A percentile compares a stretch with the other conserved stretches of the same genome.
phyloP scores from a whole-genome alignment of 2,329 filamentous ascomycete genomes.

The Colletotrichum gloeosporioides region DNA sequence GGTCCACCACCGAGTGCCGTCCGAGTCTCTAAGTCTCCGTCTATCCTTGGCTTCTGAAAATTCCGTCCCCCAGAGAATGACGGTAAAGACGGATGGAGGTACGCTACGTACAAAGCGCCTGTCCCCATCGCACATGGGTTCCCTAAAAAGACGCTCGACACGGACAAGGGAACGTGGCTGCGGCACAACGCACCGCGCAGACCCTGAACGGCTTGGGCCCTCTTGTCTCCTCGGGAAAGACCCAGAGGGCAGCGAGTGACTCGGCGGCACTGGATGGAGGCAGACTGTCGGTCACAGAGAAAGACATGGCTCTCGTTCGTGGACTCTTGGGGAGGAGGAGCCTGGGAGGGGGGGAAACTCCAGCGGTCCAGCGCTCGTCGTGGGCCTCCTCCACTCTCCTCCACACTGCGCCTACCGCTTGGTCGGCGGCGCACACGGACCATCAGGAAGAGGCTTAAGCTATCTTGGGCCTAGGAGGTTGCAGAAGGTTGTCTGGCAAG shows the following conservation, averaged over 20 bases:
- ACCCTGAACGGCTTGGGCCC: neutral
- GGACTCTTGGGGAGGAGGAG: neutral
- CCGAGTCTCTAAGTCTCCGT: neutral
- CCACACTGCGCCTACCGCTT: neutral
- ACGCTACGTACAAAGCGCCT: neutral
- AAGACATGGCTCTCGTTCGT: neutral
- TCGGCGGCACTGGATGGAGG: neutral
- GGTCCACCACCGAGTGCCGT: neutral
- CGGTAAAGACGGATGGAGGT: neutral
- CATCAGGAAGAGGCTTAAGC: neutral
- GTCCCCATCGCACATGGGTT: neutral
- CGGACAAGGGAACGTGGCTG: neutral
- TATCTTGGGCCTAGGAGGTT: neutral
- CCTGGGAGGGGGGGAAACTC: neutral
- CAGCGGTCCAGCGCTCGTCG: neutral
- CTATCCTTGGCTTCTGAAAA: neutral
- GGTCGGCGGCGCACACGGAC: neutral
- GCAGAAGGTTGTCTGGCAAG: neutral
- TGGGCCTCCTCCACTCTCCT: slow-evolving; percentile 4
- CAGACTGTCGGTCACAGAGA: neutral
- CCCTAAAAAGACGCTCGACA: neutral
- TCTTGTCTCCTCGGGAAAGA: neutral
- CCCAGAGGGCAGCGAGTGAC: neutral
- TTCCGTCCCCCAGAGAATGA: neutral
- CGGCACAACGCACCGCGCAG: neutral